Base-by-base conservation (phyloP, 1,139 yeast genomes). In the Petasospora fabianii region DNA sequence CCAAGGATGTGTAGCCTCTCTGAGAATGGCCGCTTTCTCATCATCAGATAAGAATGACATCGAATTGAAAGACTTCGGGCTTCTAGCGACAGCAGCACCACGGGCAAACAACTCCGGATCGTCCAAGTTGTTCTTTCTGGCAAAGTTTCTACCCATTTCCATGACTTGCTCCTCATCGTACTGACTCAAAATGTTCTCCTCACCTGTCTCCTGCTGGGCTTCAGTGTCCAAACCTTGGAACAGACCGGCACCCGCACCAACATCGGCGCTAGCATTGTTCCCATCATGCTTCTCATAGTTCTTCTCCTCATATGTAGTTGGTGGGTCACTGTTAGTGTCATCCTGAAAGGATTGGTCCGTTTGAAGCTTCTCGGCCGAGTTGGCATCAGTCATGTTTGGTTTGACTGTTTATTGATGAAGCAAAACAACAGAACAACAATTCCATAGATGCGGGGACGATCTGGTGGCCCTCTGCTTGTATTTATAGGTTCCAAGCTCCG, bases 11-110 rank as follows among this genome's bases (percentile, higher is more conserved):
- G 77, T 71, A 43, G 68, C 71, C 50, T 71, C 79, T 40, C 62
- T 59, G 46, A 74, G 64, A 30, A 85, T 65, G 1, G 68, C 73
- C 13, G 62, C 56, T 47, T 74, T 75, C 51, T 86, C 95, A 2
- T 77, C 81, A 42, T 75, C 80, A 5, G 66, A 42, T 33, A 82
- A 57, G 39, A 77, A 75, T 0, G 64, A 59, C 77, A 85, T 76
- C 24, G 79, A 71, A 52, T 74, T 77, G 60, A 69, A 80, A 1
- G 72, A 75, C 8, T 58, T 59, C 6, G 92, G 92, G 28, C 71
- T 62, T 56, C 88, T 74, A 2, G 95, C 90, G 32, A 84, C 63
- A 2, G 87, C 81, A 1, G 95, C 95, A 19, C 84, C 95, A 33
- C 73, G 69, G 14, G 80, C 79, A 58, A 86, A 82, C 36, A 78